phyloP scores from a whole-genome alignment of 768 basidiomycete species.

The Boletellus ananiceps region DNA sequence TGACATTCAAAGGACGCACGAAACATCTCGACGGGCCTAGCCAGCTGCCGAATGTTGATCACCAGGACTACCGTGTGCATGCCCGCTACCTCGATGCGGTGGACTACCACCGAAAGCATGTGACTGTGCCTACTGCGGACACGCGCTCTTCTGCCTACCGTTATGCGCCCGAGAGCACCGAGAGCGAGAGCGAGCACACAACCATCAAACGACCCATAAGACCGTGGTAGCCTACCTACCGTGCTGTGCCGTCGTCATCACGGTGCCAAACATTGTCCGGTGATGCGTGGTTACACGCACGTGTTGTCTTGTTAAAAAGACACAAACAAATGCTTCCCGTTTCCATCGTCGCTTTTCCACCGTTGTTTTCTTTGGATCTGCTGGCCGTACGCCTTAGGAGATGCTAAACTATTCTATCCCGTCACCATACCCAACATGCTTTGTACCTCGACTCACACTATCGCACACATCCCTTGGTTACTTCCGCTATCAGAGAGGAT shows the following conservation, averaged over 20 bases:
- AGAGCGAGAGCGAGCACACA: slow-evolving; percentile 35
- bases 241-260: neutral
- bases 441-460: slow-evolving; percentile 12
- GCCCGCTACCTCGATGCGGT: slow-evolving; percentile 1
- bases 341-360: neutral
- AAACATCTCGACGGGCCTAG: slow-evolving; percentile 9
- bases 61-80: slow-evolving; percentile 13
- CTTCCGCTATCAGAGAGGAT: neutral
- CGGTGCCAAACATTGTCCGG: neutral
- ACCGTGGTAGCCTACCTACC: slow-evolving; percentile 38
- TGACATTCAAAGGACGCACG: slow-evolving; percentile 14
- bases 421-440: slow-evolving; percentile 11
- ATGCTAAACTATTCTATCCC: slow-evolving; percentile 14
- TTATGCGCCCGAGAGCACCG: slow-evolving; percentile 28
- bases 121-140: slow-evolving; percentile 20
- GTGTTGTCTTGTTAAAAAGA: neutral
- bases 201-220: slow-evolving; percentile 36
- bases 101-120: slow-evolving; percentile 18
- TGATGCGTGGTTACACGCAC: neutral
- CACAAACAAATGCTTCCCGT: too few species aligned
- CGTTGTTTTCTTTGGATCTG: slow-evolving; percentile 9
- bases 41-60: slow-evolving; percentile 9
- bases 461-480: slow-evolving; percentile 1
- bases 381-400: neutral
- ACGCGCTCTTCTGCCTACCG: slow-evolving; percentile 23